These are phyloP conservation scores for Agrocybe pediades DNA, from an alignment of 768 basidiomycete genomes.

Conservation along the genomic window DNA sequence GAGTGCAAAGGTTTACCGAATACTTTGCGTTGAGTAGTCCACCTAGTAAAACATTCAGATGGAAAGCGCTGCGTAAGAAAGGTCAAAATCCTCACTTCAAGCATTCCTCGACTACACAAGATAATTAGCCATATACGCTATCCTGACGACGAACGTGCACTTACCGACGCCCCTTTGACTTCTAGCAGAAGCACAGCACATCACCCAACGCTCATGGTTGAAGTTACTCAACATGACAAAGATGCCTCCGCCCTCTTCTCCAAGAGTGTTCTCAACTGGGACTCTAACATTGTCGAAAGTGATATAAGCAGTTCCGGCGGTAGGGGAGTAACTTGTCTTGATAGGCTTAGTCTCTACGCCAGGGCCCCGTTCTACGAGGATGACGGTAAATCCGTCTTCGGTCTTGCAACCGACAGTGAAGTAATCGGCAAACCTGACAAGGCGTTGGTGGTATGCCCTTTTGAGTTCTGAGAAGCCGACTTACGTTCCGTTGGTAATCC, in stretches of 20 bases:
- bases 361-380: constrained; percentile 63
- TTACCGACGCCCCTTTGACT: constrained; percentile 35
- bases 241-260: constrained; percentile 47
- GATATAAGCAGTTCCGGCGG: constrained; percentile 86
- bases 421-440: constrained; percentile 48
- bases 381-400: constrained; percentile 74
- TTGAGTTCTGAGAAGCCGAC: background rate
- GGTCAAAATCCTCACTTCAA: constrained; percentile 51
- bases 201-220: constrained; percentile 95
- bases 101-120: constrained; percentile 72
- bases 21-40: constrained; percentile 87
- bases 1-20: constrained; percentile 87
- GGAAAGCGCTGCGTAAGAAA: background rate
- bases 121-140: background rate
- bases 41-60: constrained; percentile 40
- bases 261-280: constrained; percentile 84
- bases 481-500: constrained; percentile 78
- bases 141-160: constrained; percentile 7
- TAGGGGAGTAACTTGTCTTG: constrained; percentile 74
- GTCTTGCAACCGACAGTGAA: constrained; percentile 79
- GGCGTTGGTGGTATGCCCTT: background rate
- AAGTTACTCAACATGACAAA: constrained; percentile 70
- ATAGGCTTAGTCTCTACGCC: constrained; percentile 79
- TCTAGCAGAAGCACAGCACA: constrained; percentile 75
- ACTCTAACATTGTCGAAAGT: constrained; percentile 86